Base-by-base conservation (phyloP, 108 stramenopile genomes). In the Mayamaea pseudoterrestris region DNA sequence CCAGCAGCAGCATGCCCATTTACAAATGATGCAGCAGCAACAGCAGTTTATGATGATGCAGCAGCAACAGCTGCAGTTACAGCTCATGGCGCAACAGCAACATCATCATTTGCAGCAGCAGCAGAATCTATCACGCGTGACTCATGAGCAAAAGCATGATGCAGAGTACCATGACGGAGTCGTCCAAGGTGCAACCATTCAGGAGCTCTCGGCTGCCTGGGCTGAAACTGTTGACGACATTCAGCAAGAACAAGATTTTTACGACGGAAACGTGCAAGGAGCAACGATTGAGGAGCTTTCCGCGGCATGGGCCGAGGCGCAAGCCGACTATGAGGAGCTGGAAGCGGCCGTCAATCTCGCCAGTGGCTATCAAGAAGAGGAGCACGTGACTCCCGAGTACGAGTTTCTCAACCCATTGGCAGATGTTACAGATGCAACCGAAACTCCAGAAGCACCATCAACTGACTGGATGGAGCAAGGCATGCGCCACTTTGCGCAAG, bases 241-340 rank as follows among this genome's bases (percentile, higher is more conserved):
- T n/a, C 49, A 54, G 11, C 31, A 57, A 16, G 30, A 54, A 30
- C n/a, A 32, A 20, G 31, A 37, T 27, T 53, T 47, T 29, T 18
- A 64, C 32, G 66, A 60, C 24, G 73, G 72, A 20, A 32, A 45
- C 18, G 40, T 55, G 2, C 57, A 51, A 16, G 71, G 69, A 31
- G 79, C 72, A 7, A 64, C 70, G 12, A 84, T 89, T 28, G 78
- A 89, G 49, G 69, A 71, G 23, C 34, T 89, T 22, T 77, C 87
- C 8, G 65, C 66, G 1, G 82, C 87, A 17, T 89, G 87, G 87
- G 68, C 71, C 3, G 65, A 83, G 53, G 82, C 82, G 4, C 76
- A 89, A 43, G 73, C 60, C 1, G 78, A 80, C 63, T 78, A 60
- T 47, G 64, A 74, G 21, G 35, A 48, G 5, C 16, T 24, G 27